Percentiles rank a stretch among this genome's conserved stretches.
Evolutionary conservation across 2,329 filamentous ascomycete genomes (phyloP).

Genomic region (Aspergillus brasiliensis): DNA sequence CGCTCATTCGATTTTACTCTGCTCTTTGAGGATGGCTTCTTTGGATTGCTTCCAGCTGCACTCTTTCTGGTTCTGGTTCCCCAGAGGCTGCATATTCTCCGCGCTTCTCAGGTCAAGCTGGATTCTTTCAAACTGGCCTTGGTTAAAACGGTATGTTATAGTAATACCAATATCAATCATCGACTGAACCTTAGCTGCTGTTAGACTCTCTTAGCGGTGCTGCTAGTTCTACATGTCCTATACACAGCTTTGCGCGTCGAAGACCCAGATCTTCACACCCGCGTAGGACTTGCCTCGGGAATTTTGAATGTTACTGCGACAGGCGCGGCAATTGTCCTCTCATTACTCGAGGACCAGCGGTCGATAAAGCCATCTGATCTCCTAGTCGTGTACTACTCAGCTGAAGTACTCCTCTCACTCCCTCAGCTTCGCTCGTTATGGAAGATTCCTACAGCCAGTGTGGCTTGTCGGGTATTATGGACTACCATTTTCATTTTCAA

Average conservation of each 20-base stretch:
- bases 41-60: slow-evolving; percentile 24
- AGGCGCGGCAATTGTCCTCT: background rate
- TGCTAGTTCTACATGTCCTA: background rate
- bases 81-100: slow-evolving; percentile 20
- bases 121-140: background rate
- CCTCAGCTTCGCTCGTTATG: background rate
- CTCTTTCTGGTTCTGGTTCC: slow-evolving; percentile 23
- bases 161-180: background rate
- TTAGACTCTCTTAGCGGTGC: background rate
- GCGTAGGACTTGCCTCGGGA: background rate
- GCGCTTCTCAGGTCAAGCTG: slow-evolving; percentile 2
- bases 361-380: background rate
- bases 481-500: background rate
- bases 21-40: slow-evolving; percentile 34
- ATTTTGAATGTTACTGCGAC: background rate
- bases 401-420: background rate
- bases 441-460: background rate
- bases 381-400: background rate
- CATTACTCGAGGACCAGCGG: background rate
- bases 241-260: background rate
- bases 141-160: background rate
- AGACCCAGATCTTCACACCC: background rate
- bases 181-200: background rate
- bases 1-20: slow-evolving; percentile 37
- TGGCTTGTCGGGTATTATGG: background rate